A percentile compares a stretch with the other conserved stretches of the same genome.
phyloP scores from a whole-genome alignment of 1,284 basidiomycete species.

The Ganoderma lucidum region DNA sequence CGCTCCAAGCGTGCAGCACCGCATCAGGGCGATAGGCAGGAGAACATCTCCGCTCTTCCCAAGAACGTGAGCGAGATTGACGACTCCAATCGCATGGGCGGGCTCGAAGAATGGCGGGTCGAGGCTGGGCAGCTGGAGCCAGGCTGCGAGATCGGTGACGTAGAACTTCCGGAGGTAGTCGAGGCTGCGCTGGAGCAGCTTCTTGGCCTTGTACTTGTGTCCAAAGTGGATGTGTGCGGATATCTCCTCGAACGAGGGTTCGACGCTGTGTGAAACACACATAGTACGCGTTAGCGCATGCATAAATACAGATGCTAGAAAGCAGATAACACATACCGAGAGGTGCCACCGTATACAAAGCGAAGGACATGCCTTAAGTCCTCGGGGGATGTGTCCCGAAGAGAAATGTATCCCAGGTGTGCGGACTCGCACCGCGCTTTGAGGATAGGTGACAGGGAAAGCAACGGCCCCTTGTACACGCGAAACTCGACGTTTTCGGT shows the following conservation, averaged over 20 bases:
- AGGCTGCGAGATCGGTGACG: not conserved
- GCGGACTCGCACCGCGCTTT: not conserved
- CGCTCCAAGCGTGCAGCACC: slow-evolving; percentile 23
- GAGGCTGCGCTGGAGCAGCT: slow-evolving; percentile 5
- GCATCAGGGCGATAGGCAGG: slow-evolving; percentile 20
- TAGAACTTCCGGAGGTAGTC: slow-evolving; percentile 17
- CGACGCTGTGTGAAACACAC: not conserved
- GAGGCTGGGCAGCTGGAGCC: not conserved
- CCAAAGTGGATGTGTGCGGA: slow-evolving; percentile 14
- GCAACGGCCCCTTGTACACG: slow-evolving; percentile 25
- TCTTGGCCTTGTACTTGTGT: slow-evolving; percentile 21
- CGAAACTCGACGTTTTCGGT: slow-evolving; percentile 19
- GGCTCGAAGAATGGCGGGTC: slow-evolving; percentile 16
- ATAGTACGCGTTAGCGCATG: not conserved
- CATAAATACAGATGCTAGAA: not conserved
- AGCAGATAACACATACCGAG: not conserved
- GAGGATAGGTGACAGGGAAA: not conserved
- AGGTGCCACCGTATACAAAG: not conserved
- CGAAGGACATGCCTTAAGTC: slow-evolving; percentile 2
- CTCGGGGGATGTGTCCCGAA: not conserved
- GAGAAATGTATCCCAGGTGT: too few relatives aligned
- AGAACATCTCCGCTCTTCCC: slow-evolving; percentile 7
- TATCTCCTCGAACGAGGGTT: slow-evolving; percentile 13
- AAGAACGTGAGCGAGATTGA: slow-evolving; percentile 26
- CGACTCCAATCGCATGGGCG: slow-evolving; percentile 26